Conservation (phyloP, 257 asterid species). For the Lithospermum erythrorhizon region DNA sequence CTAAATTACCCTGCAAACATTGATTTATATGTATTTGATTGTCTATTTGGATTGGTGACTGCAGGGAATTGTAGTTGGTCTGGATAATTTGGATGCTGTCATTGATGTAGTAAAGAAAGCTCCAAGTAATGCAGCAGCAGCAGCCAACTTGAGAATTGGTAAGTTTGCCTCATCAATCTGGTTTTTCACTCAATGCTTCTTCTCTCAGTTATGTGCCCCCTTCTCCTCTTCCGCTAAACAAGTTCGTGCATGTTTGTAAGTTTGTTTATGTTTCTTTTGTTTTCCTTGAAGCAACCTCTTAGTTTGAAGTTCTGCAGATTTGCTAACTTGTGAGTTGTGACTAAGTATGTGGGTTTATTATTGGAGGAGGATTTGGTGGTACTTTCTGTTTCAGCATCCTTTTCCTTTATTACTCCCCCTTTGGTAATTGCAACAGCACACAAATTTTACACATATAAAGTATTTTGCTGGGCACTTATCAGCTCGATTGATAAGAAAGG, state of each 20-base stretch:
- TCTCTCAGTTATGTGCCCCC: neutral
- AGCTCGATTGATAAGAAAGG: neutral
- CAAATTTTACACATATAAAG: neutral
- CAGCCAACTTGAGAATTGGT: slow-evolving; percentile 63
- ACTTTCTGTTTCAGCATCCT: neutral
- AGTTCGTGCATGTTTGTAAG: neutral
- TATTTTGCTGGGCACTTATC: too few species aligned
- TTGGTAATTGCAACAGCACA: neutral
- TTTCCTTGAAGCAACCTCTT: too few species aligned
- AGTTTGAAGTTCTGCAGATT: too few species aligned
- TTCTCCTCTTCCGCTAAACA: neutral
- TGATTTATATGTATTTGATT: neutral
- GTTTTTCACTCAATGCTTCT: slow-evolving; percentile 4
- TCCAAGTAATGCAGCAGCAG: slow-evolving; percentile 54
- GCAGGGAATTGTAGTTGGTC: slow-evolving; percentile 81
- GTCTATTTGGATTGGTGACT: slow-evolving; percentile 17
- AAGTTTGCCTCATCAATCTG: slow-evolving; percentile 11
- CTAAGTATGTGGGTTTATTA: neutral
- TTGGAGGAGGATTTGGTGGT: neutral
- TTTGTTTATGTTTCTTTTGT: neutral
- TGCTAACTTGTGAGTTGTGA: neutral
- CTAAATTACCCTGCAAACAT: neutral
- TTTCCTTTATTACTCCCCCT: neutral
- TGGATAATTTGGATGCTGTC: slow-evolving; percentile 73
- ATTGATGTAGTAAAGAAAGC: slow-evolving; percentile 63